phyloP scores from a whole-genome alignment of 2,329 filamentous ascomycete species.

The Verticillium zaregamsianum region DNA sequence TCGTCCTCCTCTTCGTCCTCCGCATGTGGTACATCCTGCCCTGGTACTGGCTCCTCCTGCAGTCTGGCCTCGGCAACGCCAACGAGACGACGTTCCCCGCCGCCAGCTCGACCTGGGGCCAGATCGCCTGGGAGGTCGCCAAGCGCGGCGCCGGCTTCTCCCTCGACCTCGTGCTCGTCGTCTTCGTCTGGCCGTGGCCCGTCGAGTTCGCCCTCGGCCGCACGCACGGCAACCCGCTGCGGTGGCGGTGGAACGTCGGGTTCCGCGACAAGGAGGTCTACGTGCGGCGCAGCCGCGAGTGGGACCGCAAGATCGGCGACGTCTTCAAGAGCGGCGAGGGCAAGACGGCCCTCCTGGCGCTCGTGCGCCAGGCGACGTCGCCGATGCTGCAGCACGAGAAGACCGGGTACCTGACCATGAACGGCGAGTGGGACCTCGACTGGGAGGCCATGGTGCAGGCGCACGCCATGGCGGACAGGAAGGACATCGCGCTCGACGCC shows the following conservation, averaged over 20 bases:
- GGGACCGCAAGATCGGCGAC: constrained; percentile 59
- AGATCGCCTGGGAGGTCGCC: constrained; percentile 52
- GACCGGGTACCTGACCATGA: constrained; percentile 85
- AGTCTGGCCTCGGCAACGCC: constrained; percentile 59
- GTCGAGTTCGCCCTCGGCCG: constrained; percentile 64
- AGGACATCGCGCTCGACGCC: constrained; percentile 56
- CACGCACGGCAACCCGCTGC: constrained; percentile 55
- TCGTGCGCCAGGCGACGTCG: constrained; percentile 65
- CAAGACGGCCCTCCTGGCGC: constrained; percentile 54
- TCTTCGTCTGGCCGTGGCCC: constrained; percentile 71
- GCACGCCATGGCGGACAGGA: constrained; percentile 63
- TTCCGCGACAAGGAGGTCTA: constrained; percentile 80
- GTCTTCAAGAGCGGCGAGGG: constrained; percentile 47
- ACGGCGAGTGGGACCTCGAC: constrained; percentile 82
- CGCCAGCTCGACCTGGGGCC: constrained; percentile 47
- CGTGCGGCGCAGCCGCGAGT: constrained; percentile 70
- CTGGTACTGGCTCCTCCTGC: constrained; percentile 66
- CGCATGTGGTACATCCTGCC: constrained; percentile 66
- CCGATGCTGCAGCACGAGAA: constrained; percentile 65
- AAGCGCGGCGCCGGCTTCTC: constrained; percentile 63
- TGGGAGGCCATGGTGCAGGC: constrained; percentile 77
- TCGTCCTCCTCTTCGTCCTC: constrained; percentile 61
- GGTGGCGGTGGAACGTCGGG: constrained; percentile 71
- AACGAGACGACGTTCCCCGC: constrained; percentile 65
- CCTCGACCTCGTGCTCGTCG: constrained; percentile 66